phyloP scores from a whole-genome alignment of 2,329 filamentous ascomycete species.

The Talaromyces sp. region DNA sequence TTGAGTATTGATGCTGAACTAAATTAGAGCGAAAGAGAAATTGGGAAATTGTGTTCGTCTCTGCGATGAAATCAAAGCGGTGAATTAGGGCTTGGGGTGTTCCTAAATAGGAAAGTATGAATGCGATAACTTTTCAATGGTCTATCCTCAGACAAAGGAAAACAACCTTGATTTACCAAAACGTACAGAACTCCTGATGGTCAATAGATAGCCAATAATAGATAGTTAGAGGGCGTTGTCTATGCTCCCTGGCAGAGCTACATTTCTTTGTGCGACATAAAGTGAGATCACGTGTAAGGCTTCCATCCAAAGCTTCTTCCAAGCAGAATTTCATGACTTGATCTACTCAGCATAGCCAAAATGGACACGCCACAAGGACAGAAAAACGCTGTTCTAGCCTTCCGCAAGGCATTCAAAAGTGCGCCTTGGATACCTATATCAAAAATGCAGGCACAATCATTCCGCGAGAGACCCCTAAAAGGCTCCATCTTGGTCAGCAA shows the following conservation, averaged over 20 bases:
- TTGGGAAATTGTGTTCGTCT: neutral
- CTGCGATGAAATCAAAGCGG: neutral
- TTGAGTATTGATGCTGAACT: neutral
- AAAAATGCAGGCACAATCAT: constrained; percentile 8
- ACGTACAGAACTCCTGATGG: neutral
- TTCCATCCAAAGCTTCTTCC: neutral
- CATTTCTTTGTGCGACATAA: neutral
- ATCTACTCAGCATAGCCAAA: neutral
- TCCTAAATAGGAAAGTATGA: neutral
- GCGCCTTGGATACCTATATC: constrained; percentile 7
- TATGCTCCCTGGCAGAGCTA: no score
- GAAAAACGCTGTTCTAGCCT: constrained; percentile 4
- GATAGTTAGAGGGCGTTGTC: neutral
- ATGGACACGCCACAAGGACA: constrained; percentile 7
- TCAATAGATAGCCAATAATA: neutral
- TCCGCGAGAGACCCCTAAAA: constrained; percentile 7
- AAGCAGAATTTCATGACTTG: neutral
- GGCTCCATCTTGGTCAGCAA: constrained; percentile 9
- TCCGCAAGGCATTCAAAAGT: constrained; percentile 4
- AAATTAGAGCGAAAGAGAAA: neutral
- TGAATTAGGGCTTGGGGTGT: neutral
- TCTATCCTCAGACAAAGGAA: neutral
- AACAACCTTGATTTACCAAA: no score
- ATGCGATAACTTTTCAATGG: neutral
- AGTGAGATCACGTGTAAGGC: neutral